Evolutionary conservation across 2,329 filamentous ascomycete genomes (phyloP), one percentile per base, ranked within the genome.

Genomic region (Pseudomassariella vexata): DNA sequence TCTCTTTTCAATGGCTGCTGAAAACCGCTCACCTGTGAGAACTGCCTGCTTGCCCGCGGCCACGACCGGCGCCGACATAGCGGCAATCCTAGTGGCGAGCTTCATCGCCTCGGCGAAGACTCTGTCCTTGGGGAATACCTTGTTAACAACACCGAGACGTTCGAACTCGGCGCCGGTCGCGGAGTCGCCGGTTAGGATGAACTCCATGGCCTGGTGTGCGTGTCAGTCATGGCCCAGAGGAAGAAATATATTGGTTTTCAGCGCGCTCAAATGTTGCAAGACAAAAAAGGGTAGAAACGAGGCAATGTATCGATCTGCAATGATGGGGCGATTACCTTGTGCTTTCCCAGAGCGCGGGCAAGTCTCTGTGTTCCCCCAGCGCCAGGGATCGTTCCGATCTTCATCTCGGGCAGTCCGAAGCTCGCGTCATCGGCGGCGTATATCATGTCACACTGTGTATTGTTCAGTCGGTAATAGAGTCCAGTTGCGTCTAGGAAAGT

Each of bases 391-490:
- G 83, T 82, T 11, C 92, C 90, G 6, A 96, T 71, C 64, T 90
- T 95, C 63, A 96, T 86, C 66, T 96, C 92, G 1, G 90, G 90
- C 62, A 96, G 89, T 16, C 90, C 92, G 55, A 96, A 95, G 46
- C 83, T 88, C 38, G 90, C 88, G 11, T 65, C 76, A 22, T 80
- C 70, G 3, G 84, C 85, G 60, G 85, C 89, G 67, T 95, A 95
- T 20, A 62, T 59, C 23, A 62, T 54, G 39, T 63, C 59, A 42
- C 56, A 59, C 56, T 56, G 32, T 17, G 19, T 6, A n/a, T 10
- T 27, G 11, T 31, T 33, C 24, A 35, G 28, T 22, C n/a, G n/a
- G n/a, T n/a, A n/a, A n/a, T n/a, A n/a, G n/a, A n/a, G n/a, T n/a
- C n/a, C n/a, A n/a, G n/a, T n/a, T 24, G 28, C 10, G 19, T 17